phyloP scores from a whole-genome alignment of 805 yeast species.

The Candida lessepsii region DNA sequence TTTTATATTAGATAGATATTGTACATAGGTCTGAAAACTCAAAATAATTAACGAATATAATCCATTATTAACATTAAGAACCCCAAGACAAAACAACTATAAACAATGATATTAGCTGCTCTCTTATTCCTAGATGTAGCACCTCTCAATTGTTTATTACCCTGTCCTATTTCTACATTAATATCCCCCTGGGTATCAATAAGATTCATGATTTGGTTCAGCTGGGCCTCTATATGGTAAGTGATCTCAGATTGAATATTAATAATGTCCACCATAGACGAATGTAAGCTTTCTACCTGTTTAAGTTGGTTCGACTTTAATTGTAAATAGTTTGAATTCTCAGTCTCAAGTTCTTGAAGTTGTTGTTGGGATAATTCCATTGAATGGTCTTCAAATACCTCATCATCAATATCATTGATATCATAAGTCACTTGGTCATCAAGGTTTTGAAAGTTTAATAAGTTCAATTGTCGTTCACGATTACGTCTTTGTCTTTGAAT shows the following conservation, averaged over 20 bases:
- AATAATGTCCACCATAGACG: constrained; percentile 68
- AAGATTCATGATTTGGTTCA: constrained; percentile 62
- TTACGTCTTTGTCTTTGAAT: constrained; percentile 50
- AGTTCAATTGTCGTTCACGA: constrained; percentile 36
- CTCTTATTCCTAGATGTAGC: constrained; percentile 66
- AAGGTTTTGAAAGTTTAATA: constrained; percentile 40
- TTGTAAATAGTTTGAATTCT: constrained; percentile 55
- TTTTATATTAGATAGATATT: too few relatives aligned
- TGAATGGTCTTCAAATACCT: constrained; percentile 15
- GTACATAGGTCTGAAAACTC: too few relatives aligned
- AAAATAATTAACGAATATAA: constrained; percentile 20
- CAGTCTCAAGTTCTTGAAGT: constrained; percentile 54
- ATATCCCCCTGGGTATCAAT: constrained; percentile 68
- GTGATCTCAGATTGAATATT: constrained; percentile 73
- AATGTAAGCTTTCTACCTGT: constrained; percentile 59
- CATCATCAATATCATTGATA: background rate
- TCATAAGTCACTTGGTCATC: constrained; percentile 21
- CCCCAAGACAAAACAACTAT: constrained; percentile 35
- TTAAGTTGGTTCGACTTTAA: constrained; percentile 59
- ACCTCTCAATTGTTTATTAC: constrained; percentile 65
- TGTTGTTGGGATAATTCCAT: constrained; percentile 49
- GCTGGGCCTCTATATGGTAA: constrained; percentile 69
- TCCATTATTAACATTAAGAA: constrained; percentile 36
- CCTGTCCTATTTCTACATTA: constrained; percentile 61
- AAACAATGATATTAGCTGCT: constrained; percentile 37